Evolutionary conservation across 164 flowering plant genomes (phyloP).

Genomic region (Vitis cinerea): DNA sequence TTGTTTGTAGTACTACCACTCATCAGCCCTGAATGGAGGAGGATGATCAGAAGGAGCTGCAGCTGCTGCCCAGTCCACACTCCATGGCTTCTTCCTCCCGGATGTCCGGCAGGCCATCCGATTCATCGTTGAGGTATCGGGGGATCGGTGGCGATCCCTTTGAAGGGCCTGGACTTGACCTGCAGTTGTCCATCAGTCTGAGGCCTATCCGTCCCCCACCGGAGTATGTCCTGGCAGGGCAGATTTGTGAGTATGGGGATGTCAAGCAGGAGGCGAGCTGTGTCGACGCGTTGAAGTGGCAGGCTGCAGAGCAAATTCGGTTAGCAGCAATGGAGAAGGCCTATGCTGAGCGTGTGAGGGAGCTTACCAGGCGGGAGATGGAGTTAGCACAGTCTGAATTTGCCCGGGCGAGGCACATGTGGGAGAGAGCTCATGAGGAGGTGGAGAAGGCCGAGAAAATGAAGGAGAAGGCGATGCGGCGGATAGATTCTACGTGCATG

Average conservation of each 20-base stretch:
- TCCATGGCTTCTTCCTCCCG: conserved; percentile 23
- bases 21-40: conserved; percentile 43
- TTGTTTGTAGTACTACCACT: conserved; percentile 4
- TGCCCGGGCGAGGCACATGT: conserved; percentile 68
- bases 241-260: conserved; percentile 12
- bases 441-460: conserved; percentile 68
- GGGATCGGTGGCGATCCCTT: conserved; percentile 5
- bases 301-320: conserved; percentile 84
- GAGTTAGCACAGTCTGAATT: conserved; percentile 91
- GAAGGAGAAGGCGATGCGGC: conserved; percentile 57
- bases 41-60: conserved; percentile 51
- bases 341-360: conserved; percentile 87
- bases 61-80: conserved; percentile 51
- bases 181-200: conserved; percentile 75
- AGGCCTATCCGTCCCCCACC: conserved; percentile 31
- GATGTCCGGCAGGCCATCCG: conserved; percentile 16
- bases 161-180: conserved; percentile 49
- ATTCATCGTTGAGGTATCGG: conserved; percentile 17
- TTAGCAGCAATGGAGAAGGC: conserved; percentile 87
- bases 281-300: conserved; percentile 70
- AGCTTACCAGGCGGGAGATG: conserved; percentile 83
- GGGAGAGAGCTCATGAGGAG: conserved; percentile 84
- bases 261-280: conserved; percentile 16
- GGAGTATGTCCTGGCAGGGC: conserved; percentile 10
- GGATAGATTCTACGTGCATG: conserved; percentile 63